Base-by-base conservation (phyloP, 768 basidiomycete genomes). In the Xerocomellus amylosporus region DNA sequence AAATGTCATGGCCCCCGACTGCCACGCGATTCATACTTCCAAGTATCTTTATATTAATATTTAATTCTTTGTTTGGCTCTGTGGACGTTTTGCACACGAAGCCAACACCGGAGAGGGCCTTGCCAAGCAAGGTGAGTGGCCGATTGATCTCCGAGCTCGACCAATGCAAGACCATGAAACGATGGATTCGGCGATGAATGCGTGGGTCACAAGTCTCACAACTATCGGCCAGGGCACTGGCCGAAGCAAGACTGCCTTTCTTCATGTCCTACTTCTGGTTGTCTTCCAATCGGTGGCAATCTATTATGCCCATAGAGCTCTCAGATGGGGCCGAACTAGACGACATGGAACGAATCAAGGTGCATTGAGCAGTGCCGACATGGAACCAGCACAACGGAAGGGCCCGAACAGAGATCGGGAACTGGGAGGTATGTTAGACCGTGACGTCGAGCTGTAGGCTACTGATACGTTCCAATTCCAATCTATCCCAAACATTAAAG, bases 401-500 rank as follows among this genome's bases (percentile, higher is more conserved):
- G 49, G 54, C 5, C 26, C 30, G 6, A 69, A 72, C 26, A 62
- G 41, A 52, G 52, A 60, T 33, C 56, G 71, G 8, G 60, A 64
- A 49, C 50, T 24, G 42, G 71, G 72, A 55, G 65, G 73, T 65
- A 51, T 37, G 65, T 42, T 8, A 5, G 34, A 15, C 34, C 30
- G 12, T n/a, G 24, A 24, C 20, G 5, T 48, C 45, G 13, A 40
- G 4, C 13, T 40, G 4, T 8, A 7, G 17, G 14, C 34, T 15
- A 36, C 1, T n/a, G 7, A 37, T 38, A 24, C 24, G n/a, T 9
- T n/a, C 6, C 7, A n/a, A 37, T 38, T 14, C 15, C 5, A n/a
- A 44, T 26, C 17, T 22, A 47, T 45, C 24, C 12, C 20, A 30
- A 42, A 20, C 15, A 8, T 41, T 3, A 8, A 33, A 85, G 86